These are phyloP conservation scores for Xylariaceae sp. DNA, from an alignment of 2,329 filamentous ascomycete species.

Conservation along the genomic window DNA sequence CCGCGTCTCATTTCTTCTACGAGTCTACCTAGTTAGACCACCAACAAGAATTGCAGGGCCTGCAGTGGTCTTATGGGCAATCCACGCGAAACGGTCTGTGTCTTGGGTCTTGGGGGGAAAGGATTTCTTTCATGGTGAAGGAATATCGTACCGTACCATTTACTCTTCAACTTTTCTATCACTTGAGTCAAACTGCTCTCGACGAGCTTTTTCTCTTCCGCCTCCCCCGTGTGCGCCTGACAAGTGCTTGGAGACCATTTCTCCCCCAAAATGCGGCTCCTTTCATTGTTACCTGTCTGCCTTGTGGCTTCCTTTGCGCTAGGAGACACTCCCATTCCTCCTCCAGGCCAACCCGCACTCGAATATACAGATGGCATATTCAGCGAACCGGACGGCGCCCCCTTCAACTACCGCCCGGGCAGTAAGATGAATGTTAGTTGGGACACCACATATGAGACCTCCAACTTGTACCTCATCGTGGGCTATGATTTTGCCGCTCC, in stretches of 20 bases:
- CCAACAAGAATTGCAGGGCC: neutral
- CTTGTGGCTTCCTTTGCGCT: slow-evolving; percentile 24
- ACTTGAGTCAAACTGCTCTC: slow-evolving; percentile 5
- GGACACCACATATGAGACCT: slow-evolving; percentile 33
- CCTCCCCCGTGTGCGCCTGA: neutral
- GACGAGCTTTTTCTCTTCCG: slow-evolving; percentile 9
- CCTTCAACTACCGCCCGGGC: slow-evolving; percentile 29
- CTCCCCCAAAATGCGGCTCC: slow-evolving; percentile 18
- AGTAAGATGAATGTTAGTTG: slow-evolving; percentile 36
- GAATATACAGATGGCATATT: slow-evolving; percentile 34
- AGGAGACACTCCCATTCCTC: slow-evolving; percentile 25
- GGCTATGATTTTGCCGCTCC: slow-evolving; percentile 32
- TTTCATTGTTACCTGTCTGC: slow-evolving; percentile 11
- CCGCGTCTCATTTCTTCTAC: slow-evolving; percentile 11
- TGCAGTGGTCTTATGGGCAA: slow-evolving; percentile 4
- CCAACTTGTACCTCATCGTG: slow-evolving; percentile 36
- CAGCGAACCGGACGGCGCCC: slow-evolving; percentile 29
- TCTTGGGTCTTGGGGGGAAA: too few species aligned
- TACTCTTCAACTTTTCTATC: slow-evolving; percentile 13
- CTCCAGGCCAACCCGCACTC: slow-evolving; percentile 30
- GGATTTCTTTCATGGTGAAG: neutral
- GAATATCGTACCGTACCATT: neutral
- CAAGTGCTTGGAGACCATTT: slow-evolving; percentile 1
- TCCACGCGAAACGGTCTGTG: too few species aligned
- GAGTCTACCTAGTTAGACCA: slow-evolving; percentile 7